Conservation (phyloP, 306 rosid genomes). For the Carpinus viminea region DNA sequence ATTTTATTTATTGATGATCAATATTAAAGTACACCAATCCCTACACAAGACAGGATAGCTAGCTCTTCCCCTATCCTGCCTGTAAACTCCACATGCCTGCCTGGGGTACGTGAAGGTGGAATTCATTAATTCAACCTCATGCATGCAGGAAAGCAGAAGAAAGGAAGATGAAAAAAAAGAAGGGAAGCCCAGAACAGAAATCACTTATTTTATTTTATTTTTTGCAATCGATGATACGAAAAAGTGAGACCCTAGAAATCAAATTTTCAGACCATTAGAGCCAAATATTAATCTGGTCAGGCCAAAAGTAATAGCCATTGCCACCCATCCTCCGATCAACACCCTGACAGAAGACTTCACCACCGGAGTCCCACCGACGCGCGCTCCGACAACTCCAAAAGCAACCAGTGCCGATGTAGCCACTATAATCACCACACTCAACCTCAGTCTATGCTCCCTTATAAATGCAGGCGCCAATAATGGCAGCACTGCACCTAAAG, state of each 20-base stretch:
- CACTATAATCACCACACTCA: constrained; percentile 28
- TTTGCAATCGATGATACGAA: background rate
- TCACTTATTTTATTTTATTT: too few species aligned
- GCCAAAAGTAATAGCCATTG: constrained; percentile 53
- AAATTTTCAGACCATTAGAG: background rate
- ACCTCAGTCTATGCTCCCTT: constrained; percentile 24
- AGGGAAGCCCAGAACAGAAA: background rate
- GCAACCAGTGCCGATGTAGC: constrained; percentile 42
- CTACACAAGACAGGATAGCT: background rate
- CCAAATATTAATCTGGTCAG: constrained; percentile 23
- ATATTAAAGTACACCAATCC: too few species aligned
- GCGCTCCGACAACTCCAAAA: constrained; percentile 48
- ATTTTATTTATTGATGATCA: too few species aligned
- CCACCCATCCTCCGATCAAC: constrained; percentile 55
- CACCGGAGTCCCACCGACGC: constrained; percentile 32
- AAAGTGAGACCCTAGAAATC: background rate
- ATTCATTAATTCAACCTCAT: background rate
- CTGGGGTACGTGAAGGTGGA: background rate
- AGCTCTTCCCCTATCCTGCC: background rate
- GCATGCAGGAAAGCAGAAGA: background rate
- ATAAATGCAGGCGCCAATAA: constrained; percentile 38
- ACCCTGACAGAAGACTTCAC: constrained; percentile 37
- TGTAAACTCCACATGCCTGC: background rate
- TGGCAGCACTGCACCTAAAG: constrained; percentile 44
- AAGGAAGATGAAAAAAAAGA: background rate